Conservation (phyloP, 108 stramenopile genomes). For the Poteriospumella lacustris region DNA sequence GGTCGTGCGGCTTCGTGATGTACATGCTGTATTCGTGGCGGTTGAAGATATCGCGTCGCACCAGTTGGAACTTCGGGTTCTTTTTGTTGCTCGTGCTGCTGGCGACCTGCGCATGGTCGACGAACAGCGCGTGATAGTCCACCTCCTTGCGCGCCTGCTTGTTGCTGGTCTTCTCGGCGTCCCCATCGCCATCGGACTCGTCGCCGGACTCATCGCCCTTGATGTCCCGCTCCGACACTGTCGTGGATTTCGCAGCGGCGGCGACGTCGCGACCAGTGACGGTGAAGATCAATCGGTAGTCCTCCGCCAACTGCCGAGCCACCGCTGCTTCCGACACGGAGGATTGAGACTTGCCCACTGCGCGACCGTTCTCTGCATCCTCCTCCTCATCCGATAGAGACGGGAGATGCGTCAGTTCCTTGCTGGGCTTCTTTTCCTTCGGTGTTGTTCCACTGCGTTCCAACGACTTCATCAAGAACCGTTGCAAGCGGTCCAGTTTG, state of each 20-base stretch:
- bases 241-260: too few species aligned
- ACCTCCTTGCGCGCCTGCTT: slow-evolving; percentile 62
- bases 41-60: background rate
- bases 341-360: too few species aligned
- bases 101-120: slow-evolving; percentile 47
- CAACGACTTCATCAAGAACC: background rate
- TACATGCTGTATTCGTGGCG: background rate
- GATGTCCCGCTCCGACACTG: too few species aligned
- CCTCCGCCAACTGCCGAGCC: too few species aligned
- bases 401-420: too few species aligned
- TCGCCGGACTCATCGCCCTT: slow-evolving; percentile 32
- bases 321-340: too few species aligned
- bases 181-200: slow-evolving; percentile 23
- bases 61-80: background rate
- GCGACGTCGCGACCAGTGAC: too few species aligned
- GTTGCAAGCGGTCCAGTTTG: background rate
- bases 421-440: background rate
- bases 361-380: too few species aligned
- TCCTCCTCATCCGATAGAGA: too few species aligned
- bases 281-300: too few species aligned
- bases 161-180: too few species aligned
- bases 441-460: background rate
- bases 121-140: slow-evolving; percentile 82
- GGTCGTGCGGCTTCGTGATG: background rate
- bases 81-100: background rate